These are phyloP conservation scores for Metschnikowia henanensis DNA, from an alignment of 805 yeast species.

Conservation along the genomic window DNA sequence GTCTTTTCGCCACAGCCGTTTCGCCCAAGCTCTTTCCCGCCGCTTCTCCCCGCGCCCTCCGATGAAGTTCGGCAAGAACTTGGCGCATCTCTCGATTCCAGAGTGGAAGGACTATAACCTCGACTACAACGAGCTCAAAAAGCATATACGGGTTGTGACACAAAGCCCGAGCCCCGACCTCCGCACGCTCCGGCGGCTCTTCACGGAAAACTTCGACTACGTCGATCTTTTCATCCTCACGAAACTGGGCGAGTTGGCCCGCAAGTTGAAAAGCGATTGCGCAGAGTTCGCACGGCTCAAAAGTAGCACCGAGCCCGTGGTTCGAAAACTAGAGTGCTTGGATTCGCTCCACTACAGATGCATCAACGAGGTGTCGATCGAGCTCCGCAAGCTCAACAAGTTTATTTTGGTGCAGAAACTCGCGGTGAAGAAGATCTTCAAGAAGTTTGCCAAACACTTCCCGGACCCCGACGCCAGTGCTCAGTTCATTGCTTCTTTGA, in stretches of 20 bases:
- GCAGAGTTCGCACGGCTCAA: constrained; percentile 18
- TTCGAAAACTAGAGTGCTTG: constrained; percentile 18
- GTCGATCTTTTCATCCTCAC: constrained; percentile 63
- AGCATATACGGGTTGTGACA: constrained; percentile 60
- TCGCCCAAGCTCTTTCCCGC: no score
- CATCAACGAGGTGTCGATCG: constrained; percentile 41
- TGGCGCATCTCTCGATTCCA: constrained; percentile 73
- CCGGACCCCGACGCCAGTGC: constrained; percentile 22
- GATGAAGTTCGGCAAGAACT: constrained; percentile 88
- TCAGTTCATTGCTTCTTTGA: constrained; percentile 35
- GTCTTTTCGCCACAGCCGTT: no score
- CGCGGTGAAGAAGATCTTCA: constrained; percentile 69
- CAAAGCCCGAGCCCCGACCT: constrained; percentile 27
- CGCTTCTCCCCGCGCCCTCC: neutral
- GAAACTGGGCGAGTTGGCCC: constrained; percentile 61
- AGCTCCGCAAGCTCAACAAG: constrained; percentile 63
- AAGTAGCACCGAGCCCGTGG: constrained; percentile 10
- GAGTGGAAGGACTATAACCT: constrained; percentile 87
- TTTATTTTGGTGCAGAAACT: constrained; percentile 73
- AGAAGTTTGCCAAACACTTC: constrained; percentile 59
- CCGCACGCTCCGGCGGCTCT: constrained; percentile 33
- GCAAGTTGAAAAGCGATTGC: constrained; percentile 43
- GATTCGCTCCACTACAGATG: constrained; percentile 35
- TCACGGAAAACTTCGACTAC: constrained; percentile 59
- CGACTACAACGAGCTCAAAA: constrained; percentile 77